A percentile compares a stretch with the other conserved stretches of the same genome.
Evolutionary conservation across 129 eudicot genomes (phyloP).

Genomic region (Lactuca sativa): DNA sequence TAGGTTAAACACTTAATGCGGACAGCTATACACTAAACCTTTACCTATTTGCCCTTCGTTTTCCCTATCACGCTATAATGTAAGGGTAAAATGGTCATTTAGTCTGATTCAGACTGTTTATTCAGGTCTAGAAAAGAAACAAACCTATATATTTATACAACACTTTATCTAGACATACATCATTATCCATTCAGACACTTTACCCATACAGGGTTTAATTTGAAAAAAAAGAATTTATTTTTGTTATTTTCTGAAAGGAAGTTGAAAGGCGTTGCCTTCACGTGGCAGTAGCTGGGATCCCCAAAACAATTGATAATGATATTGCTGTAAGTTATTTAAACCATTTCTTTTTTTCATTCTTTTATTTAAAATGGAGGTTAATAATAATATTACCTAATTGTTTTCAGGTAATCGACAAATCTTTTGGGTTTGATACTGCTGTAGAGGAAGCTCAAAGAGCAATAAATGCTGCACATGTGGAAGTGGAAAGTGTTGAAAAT

Average conservation of each 20-base stretch:
- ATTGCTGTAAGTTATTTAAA: conserved; percentile 65
- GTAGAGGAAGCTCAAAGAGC: conserved; percentile 99
- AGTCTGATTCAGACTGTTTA: not conserved
- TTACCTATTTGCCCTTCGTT: not conserved
- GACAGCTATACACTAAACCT: not conserved
- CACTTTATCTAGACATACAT: too few species aligned
- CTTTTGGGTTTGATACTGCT: conserved; percentile 97
- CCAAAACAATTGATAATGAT: conserved; percentile 97
- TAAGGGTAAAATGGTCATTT: conserved; percentile 11
- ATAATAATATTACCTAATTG: not conserved
- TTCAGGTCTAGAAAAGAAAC: too few species aligned
- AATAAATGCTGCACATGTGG: conserved; percentile 97
- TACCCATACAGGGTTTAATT: too few species aligned
- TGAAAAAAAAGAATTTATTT: too few species aligned
- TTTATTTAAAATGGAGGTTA: not conserved
- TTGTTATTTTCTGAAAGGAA: conserved; percentile 55
- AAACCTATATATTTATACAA: too few species aligned
- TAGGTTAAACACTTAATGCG: not conserved
- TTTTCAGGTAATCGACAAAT: conserved; percentile 84
- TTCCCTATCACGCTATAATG: too few species aligned
- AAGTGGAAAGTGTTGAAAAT: conserved; percentile 89
- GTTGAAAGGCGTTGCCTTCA: conserved; percentile 75
- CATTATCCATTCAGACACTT: too few species aligned
- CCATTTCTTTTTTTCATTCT: not conserved
- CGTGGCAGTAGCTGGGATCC: conserved; percentile 90